Conservation (phyloP, 2,329 filamentous ascomycete species). For the Aspergillus amoenus region DNA sequence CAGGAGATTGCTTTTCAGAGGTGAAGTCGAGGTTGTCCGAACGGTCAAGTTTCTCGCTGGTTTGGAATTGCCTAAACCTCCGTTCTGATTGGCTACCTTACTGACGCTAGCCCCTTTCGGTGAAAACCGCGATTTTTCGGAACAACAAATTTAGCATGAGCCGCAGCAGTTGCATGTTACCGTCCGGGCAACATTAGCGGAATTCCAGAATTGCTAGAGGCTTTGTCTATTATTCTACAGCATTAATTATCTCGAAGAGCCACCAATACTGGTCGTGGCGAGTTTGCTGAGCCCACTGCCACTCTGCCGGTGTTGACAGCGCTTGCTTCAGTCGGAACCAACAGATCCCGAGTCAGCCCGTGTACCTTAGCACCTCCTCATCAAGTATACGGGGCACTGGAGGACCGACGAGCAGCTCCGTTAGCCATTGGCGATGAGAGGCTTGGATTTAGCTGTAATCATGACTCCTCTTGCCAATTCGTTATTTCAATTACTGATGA, state of each 20-base stretch:
- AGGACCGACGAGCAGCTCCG: not conserved
- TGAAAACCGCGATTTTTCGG: slow-evolving; percentile 40
- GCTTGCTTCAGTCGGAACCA: not conserved
- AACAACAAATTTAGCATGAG: slow-evolving; percentile 24
- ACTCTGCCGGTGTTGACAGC: not conserved
- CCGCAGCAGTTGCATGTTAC: slow-evolving; percentile 1
- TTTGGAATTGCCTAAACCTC: slow-evolving; percentile 38
- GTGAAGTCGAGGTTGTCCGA: slow-evolving; percentile 38
- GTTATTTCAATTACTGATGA: too few relatives aligned
- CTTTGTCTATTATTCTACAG: not conserved
- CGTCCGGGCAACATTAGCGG: not conserved
- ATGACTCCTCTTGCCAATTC: too few relatives aligned
- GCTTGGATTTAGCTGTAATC: too few relatives aligned
- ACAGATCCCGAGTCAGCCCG: not conserved
- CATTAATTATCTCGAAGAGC: not conserved
- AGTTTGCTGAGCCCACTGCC: not conserved
- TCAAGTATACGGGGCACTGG: not conserved
- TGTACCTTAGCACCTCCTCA: too few relatives aligned
- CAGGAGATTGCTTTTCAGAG: slow-evolving; percentile 33
- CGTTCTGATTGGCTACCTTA: slow-evolving; percentile 35
- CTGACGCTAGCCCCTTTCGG: slow-evolving; percentile 31
- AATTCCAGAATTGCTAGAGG: not conserved
- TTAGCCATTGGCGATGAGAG: too few relatives aligned
- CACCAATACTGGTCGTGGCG: not conserved
- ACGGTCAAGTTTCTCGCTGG: slow-evolving; percentile 36